phyloP scores from a whole-genome alignment of 495 filamentous ascomycete genomes.

The Aspergillus biplanus region DNA sequence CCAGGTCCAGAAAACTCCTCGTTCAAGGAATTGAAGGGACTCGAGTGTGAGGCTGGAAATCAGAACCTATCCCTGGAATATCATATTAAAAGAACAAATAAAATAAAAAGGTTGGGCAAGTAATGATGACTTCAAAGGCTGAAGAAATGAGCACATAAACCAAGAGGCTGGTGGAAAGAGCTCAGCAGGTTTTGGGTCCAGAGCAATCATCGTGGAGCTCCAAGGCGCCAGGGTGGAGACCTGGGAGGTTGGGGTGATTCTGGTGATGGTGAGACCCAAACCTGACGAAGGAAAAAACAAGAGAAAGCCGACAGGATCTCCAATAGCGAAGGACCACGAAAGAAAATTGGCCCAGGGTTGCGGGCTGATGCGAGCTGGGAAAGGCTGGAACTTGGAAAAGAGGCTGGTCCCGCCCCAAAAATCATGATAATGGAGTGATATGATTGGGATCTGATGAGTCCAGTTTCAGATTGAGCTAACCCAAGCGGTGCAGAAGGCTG shows the following conservation, averaged over 20 bases:
- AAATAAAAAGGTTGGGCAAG: no score
- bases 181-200: neutral
- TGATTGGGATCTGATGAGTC: constrained; percentile 7
- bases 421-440: neutral
- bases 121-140: no score
- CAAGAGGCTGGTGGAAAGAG: no score
- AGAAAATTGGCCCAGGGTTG: neutral
- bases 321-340: constrained; percentile 18
- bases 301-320: neutral
- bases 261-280: neutral
- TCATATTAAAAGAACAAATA: no score
- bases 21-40: no score
- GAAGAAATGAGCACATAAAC: no score
- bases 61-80: no score
- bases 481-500: neutral
- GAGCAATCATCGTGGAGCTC: neutral
- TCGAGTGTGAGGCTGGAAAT: no score
- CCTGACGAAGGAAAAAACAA: neutral
- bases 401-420: neutral
- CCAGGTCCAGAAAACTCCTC: no score
- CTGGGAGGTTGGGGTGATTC: neutral
- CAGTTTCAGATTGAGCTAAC: constrained; percentile 8
- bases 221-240: neutral
- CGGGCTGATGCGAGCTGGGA: no score
- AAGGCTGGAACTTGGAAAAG: neutral